phyloP scores from a whole-genome alignment of 1,139 yeast species.

The Suhomyces bribrorum region DNA sequence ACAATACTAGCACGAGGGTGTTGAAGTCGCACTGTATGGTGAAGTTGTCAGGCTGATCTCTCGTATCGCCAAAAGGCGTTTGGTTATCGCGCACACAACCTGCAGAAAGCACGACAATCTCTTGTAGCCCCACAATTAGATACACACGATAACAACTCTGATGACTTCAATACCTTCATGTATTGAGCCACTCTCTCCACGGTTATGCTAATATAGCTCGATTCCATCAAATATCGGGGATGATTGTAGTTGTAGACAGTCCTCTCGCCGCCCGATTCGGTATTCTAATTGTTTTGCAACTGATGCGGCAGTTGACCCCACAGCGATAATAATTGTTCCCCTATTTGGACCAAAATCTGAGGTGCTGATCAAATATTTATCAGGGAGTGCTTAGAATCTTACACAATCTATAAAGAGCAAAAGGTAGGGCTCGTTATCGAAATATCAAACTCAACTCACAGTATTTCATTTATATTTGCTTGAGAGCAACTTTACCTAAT shows the following conservation, averaged over 20 bases:
- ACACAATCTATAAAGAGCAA: too few species aligned
- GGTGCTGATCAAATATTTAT: too few species aligned
- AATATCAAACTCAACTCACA: too few species aligned
- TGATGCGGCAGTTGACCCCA: slow-evolving; percentile 8
- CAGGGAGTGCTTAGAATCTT: too few species aligned
- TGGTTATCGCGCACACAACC: not conserved
- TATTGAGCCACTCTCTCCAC: not conserved
- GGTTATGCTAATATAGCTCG: not conserved
- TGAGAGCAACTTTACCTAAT: not conserved
- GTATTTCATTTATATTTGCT: too few species aligned
- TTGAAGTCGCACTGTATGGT: not conserved
- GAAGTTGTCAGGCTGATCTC: too few species aligned
- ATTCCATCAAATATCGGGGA: not conserved
- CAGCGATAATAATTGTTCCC: slow-evolving; percentile 5
- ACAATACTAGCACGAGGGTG: too few species aligned
- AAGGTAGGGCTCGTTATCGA: too few species aligned
- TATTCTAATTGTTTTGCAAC: not conserved
- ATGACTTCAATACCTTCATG: not conserved
- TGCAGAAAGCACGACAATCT: slow-evolving; percentile 2
- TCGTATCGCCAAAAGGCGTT: not conserved
- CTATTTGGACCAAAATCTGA: slow-evolving; percentile 6
- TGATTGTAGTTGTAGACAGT: not conserved
- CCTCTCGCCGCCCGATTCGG: not conserved
- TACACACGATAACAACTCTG: slow-evolving; percentile 8
- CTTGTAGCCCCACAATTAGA: slow-evolving; percentile 8